Evolutionary conservation across 371 early-diverging fungal genomes (phyloP).

Genomic region (Blakeslea trispora): DNA sequence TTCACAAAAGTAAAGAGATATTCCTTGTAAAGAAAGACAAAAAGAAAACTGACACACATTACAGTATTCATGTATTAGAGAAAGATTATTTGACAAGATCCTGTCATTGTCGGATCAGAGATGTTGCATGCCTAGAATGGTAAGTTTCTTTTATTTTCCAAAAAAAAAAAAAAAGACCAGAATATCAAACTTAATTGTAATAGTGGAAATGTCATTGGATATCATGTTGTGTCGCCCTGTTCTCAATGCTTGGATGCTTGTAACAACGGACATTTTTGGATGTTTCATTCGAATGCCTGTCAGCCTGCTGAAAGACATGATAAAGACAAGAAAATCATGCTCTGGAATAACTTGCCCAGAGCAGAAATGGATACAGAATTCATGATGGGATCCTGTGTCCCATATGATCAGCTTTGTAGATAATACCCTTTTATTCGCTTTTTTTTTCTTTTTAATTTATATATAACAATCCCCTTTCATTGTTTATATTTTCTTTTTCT

Average conservation of each 20-base stretch:
- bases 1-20: conserved; percentile 80
- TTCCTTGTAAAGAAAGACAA: too few species aligned
- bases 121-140: conserved; percentile 94
- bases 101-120: conserved; percentile 91
- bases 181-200: neutral
- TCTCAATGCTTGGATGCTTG: conserved; percentile 85
- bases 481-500: too few species aligned
- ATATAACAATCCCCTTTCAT: too few species aligned
- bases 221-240: conserved; percentile 96
- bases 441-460: too few species aligned
- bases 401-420: conserved; percentile 29
- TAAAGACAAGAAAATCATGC: conserved; percentile 26
- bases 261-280: conserved; percentile 98
- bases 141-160: conserved; percentile 31
- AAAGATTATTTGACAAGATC: conserved; percentile 92
- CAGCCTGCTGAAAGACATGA: conserved; percentile 53
- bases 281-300: conserved; percentile 92
- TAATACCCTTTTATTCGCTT: neutral
- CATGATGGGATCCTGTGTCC: conserved; percentile 23
- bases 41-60: neutral
- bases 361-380: conserved; percentile 49
- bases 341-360: conserved; percentile 56
- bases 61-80: conserved; percentile 84
- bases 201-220: conserved; percentile 93
- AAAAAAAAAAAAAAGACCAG: neutral